Conservation (phyloP, 2,329 filamentous ascomycete genomes). For the Fusarium siculi region DNA sequence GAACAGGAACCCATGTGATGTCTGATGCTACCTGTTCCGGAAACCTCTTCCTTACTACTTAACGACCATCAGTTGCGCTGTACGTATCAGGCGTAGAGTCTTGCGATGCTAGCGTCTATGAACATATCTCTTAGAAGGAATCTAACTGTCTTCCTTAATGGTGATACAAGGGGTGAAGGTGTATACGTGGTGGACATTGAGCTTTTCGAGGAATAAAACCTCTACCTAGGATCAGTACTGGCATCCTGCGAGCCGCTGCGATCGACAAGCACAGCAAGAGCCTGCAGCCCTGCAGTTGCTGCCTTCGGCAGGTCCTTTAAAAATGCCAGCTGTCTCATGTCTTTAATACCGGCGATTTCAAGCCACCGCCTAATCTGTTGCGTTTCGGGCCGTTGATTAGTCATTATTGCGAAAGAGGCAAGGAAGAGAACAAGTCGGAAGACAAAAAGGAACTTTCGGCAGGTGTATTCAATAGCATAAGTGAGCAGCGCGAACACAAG, state of each 20-base stretch:
- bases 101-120: not conserved
- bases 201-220: not conserved
- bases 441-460: not conserved
- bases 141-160: not conserved
- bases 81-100: not conserved
- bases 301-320: not conserved
- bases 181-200: too few species aligned
- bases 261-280: not conserved
- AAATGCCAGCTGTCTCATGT: not conserved
- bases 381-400: not conserved
- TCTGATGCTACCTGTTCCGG: not conserved
- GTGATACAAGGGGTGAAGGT: too few species aligned
- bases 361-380: not conserved
- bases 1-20: not conserved
- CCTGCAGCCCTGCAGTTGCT: not conserved
- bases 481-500: not conserved
- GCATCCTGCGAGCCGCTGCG: not conserved
- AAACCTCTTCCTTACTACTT: not conserved
- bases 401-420: not conserved
- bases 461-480: not conserved
- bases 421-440: not conserved
- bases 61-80: not conserved
- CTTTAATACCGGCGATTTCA: not conserved
- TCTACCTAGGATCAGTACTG: not conserved
- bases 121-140: too few species aligned